Evolutionary conservation across 768 basidiomycete species (phyloP), one percentile per base, ranked within the genome.

Genomic region (Leucogyrophana mollusca): DNA sequence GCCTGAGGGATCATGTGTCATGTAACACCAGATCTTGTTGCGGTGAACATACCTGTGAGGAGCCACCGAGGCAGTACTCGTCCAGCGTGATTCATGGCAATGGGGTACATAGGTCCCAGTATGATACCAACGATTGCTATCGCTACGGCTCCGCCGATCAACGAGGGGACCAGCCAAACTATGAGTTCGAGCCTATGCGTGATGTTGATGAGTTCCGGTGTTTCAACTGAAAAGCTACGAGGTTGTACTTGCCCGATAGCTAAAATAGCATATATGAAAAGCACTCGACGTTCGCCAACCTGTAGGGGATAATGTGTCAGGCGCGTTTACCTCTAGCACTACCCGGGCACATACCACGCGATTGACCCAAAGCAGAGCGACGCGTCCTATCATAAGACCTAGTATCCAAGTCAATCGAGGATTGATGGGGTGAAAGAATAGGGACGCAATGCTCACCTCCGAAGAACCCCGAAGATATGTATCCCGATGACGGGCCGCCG

Each of bases 21-120:
- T 66, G 67, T 79, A 46, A 2, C 50, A 35, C 22, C 41, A 51
- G 22, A 34, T 40, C 33, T 14, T 42, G 27, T 25, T 25, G 10
- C 18, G 32, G 8, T 21, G 10, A 34, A 9, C 9, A 25, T 17
- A 42, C 56, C 67, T 22, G 67, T 67, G 24, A 67, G 49, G 27
- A 73, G 58, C 59, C 61, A 58, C 14, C 51, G 59, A 37, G 70
- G 69, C 14, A 72, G 57, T 24, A 70, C 50, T 21, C 61, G 68
- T 10, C 54, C 58, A 2, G 69, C 58, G 34, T 73, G 66, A 16
- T 61, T 64, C 43, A 69, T 58, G 13, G 67, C 48, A 35, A 87
- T 77, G 2, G 85, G 85, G 57, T 84, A 89, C 68, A 89, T 79
- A 3, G 86, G 87, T 1, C 86, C 88, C n/a, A 90, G 69, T 18